Base-by-base conservation (phyloP, 2,329 filamentous ascomycete species). In the Xylaria sp. region DNA sequence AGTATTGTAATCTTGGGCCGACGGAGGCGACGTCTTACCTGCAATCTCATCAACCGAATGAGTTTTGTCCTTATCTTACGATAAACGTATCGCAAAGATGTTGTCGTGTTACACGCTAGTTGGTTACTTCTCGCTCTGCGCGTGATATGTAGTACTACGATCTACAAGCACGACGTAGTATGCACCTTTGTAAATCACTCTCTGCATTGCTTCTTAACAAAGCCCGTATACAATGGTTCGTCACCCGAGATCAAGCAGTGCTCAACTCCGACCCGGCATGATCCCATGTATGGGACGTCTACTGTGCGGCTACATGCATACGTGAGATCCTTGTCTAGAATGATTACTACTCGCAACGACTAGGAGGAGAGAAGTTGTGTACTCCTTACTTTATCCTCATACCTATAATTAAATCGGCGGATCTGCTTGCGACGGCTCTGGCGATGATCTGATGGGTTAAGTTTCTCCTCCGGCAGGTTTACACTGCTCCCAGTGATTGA, bases 261-360 rank as follows among this genome's bases (percentile, higher is more conserved):
- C 61, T 69, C 70, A 69, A 69, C 56, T 69, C 68, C 73, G 71
- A 75, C 74, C 72, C 72, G 74, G 74, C 66, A 68, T 23, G 31
- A 66, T 66, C 68, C 73, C 69, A 65, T 74, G 70, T 60, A 69
- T 33, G 61, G 40, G 58, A 46, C 38, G 51, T 65, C 68, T 63
- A 68, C 65, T 65, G 56, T 58, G 57, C 75, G 76, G 76, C 63
- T 75, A 58, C 71, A 60, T 72, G 73, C 76, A 77, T 74, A 71
- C 64, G 70, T 70, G 59, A 54, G 67, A 68, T 73, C 73, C 72
- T 70, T 53, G 71, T 59, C 66, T 56, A 64, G 66, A 64, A 54
- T 58, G 42, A 59, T 65, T 64, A 63, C 66, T 56, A 10, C 63
- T 69, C 48, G 65, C 28, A 54, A 62, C 20, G 2, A 3, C 4